Base-by-base conservation (phyloP, 2,329 filamentous ascomycete genomes). In the Ceratocystis huliohia region DNA sequence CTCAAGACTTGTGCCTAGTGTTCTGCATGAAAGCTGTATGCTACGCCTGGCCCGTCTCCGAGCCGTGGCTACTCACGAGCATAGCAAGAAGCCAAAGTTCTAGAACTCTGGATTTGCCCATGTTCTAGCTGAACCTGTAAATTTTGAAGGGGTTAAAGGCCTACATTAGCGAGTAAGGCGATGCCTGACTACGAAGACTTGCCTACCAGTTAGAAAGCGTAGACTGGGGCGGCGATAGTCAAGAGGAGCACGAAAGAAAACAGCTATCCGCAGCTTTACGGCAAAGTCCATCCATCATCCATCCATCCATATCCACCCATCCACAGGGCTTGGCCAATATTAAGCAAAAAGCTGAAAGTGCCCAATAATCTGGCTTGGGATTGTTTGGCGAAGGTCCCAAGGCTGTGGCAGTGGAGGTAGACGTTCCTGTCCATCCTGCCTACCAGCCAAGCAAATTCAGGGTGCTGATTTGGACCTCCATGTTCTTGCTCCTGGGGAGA, bases 371-470 rank as follows among this genome's bases (percentile, higher is more conserved):
- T 33, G 46, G 46, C 46, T 50, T 50, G 53, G 53, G 53, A 37
- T 57, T 57, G 22, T 57, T 28, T 30, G 25, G 53, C 22, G 22
- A 57, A 57, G 46, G 53, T 57, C 25, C 53, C 53, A 57, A 57
- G 53, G 30, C 53, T 57, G 3, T 30, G 53, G 53, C 25, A 57
- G 3, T 25, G 46, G 46, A 20, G 46, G 37, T 13, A 37, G 8
- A 4, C 37, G 37, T 37, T 22, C 46, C 46, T 50, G n/a, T 50
- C n/a, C 46, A 10, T 50, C 17, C 15, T n/a, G 46, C 17, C 17
- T 50, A 8, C n/a, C 46, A n/a, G 22, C 46, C 22, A 50, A 20
- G 46, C 37, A 50, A 25, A 22, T 10, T 22, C 46, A 50, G 17
- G 46, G 46, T 5, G n/a, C 20, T 48, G 45, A 48, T 48, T 48